These are phyloP conservation scores for Podaxis pistillaris DNA, from an alignment of 768 basidiomycete species.

Conservation along the genomic window DNA sequence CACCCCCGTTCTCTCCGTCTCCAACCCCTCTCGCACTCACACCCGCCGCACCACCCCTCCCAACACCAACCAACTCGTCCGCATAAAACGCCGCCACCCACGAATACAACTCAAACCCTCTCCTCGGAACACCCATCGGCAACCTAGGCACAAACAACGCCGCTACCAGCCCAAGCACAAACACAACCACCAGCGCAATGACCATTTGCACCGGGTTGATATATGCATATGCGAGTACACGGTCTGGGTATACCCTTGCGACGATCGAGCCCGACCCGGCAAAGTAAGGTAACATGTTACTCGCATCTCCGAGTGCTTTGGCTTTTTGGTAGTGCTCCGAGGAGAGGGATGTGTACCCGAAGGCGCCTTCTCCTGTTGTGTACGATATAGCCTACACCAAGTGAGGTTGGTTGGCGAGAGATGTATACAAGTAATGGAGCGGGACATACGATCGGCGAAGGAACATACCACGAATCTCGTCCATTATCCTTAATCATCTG, in stretches of 20 bases:
- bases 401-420: not conserved
- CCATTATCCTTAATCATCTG: conserved; percentile 40
- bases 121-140: conserved; percentile 21
- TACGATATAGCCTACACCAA: conserved; percentile 32
- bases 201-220: conserved; percentile 25
- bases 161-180: conserved; percentile 31
- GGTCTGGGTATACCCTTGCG: conserved; percentile 34
- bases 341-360: conserved; percentile 38
- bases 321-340: conserved; percentile 29
- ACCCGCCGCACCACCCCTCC: not conserved
- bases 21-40: not conserved
- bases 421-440: not conserved
- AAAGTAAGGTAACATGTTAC: conserved; percentile 41
- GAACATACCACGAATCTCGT: conserved; percentile 36
- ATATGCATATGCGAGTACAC: conserved; percentile 24
- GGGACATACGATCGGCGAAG: conserved; percentile 36
- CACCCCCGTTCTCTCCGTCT: not conserved
- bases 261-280: conserved; percentile 34
- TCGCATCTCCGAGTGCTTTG: conserved; percentile 37
- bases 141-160: conserved; percentile 25
- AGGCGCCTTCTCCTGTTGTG: conserved; percentile 33
- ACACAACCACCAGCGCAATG: conserved; percentile 22
- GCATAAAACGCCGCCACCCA: conserved; percentile 26
- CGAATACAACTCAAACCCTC: conserved; percentile 27
- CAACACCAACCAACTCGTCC: conserved; percentile 17